Evolutionary conservation across 805 yeast species (phyloP), one percentile per base, ranked within the genome.

Genomic region (Monosporozyma aquatica): DNA sequence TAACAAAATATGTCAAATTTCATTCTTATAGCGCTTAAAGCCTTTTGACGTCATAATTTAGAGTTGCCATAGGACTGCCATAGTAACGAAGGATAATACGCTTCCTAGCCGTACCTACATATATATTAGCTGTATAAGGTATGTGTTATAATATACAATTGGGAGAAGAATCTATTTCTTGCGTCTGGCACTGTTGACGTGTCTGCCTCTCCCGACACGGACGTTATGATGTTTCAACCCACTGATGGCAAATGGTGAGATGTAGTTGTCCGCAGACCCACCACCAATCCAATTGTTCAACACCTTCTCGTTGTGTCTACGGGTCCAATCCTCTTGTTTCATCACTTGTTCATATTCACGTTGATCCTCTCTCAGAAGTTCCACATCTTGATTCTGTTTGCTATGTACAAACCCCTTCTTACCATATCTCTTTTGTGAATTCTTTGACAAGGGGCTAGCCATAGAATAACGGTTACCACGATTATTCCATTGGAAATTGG

Each of bases 231-330:
- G 58, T 59, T 78, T 74, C 45, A 72, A 66, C n/a, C 82, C 77
- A 28, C 78, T 70, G 32, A 70, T 74, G 43, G 75, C 78, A 46
- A 92, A 92, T n/a, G 98, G 98, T 11, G 95, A 82, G 40, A 83
- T 78, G 51, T 79, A 78, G 53, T 83, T 83, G 64, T 82, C 85
- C 42, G 97, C 89, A 21, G 72, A 73, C 9, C 65, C 65, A n/a
- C 95, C 95, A 14, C 97, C 96, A 40, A 89, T 80, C 82, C 94
- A 92, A 54, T 86, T 87, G 51, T 82, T 80, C 48, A 87, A 67
- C 44, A 83, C 69, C 61, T 89, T 89, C 55, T 89, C 97, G 54
- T 85, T 86, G 54, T 85, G 83, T 54, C 84, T 74, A 55, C 84
- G 75, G 52, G 80, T 82, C 94, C 96, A 87, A 35, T 80, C 80